Evolutionary conservation across 345 rosid genomes (phyloP).

Genomic region (Gossypium rotundifolium): DNA sequence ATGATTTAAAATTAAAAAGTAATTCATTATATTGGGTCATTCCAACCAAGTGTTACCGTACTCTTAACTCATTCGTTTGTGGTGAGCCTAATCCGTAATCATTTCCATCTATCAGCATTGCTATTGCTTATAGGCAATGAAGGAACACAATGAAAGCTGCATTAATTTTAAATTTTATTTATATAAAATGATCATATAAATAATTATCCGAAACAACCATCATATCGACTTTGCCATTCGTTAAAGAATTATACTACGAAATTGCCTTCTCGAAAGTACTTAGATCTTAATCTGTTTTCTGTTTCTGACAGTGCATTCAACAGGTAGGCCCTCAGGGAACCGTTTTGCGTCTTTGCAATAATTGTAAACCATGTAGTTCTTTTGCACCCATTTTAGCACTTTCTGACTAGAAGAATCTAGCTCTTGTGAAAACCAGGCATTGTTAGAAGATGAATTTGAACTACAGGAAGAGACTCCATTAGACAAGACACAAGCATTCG

Average conservation of each 20-base stretch:
- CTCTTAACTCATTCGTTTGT: no score
- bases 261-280: neutral
- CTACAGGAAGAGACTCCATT: slow-evolving; percentile 28
- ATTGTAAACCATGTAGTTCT: neutral
- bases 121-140: neutral
- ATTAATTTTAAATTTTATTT: neutral
- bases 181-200: neutral
- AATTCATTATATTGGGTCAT: no score
- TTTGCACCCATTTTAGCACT: neutral
- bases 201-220: neutral
- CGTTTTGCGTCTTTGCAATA: neutral
- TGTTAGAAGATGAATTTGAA: neutral
- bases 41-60: no score
- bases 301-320: neutral
- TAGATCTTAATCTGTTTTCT: neutral
- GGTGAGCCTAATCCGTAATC: no score
- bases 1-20: no score
- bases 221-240: neutral
- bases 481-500: slow-evolving; percentile 33
- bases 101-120: neutral
- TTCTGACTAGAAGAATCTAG: neutral
- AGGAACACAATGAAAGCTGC: neutral
- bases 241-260: neutral
- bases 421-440: neutral
- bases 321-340: neutral